Percentiles rank a stretch among this genome's conserved stretches.
Conservation (phyloP, 306 rosid genomes). For the Corylus heterophylla region DNA sequence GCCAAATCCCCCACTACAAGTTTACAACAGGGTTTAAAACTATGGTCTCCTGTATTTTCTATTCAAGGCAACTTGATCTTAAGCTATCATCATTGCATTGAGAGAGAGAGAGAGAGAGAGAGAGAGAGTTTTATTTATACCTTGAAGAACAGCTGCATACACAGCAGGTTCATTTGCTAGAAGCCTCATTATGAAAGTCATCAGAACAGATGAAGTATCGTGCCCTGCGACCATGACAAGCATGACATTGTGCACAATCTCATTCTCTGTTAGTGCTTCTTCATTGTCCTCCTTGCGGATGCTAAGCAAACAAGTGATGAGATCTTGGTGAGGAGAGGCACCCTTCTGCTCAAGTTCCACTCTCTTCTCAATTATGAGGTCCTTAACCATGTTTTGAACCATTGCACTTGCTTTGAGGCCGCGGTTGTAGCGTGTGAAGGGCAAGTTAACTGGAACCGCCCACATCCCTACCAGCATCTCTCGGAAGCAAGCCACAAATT, state of each 20-base stretch:
- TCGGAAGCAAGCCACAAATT: constrained; percentile 25
- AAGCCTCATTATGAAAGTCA: constrained; percentile 37
- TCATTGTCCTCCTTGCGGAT: constrained; percentile 15
- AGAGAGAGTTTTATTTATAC: constrained; percentile 16
- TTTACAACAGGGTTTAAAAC: too few relatives aligned
- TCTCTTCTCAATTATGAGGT: constrained; percentile 33
- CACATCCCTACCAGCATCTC: constrained; percentile 43
- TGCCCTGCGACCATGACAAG: constrained; percentile 45
- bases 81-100: too few relatives aligned
- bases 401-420: constrained; percentile 39
- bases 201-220: constrained; percentile 43
- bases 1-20: too few relatives aligned
- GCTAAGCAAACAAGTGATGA: constrained; percentile 46
- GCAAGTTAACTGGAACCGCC: constrained; percentile 44
- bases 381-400: constrained; percentile 36
- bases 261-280: constrained; percentile 35
- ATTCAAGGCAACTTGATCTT: too few relatives aligned
- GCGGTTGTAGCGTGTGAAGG: constrained; percentile 44
- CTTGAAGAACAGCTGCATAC: constrained; percentile 45
- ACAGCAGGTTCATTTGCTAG: constrained; percentile 33
- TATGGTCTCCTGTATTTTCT: too few relatives aligned
- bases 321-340: constrained; percentile 37
- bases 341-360: constrained; percentile 19
- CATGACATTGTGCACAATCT: constrained; percentile 39
- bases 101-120: background rate